These are phyloP conservation scores for Gossypium rotundifolium DNA, from an alignment of 345 rosid species.

Conservation along the genomic window DNA sequence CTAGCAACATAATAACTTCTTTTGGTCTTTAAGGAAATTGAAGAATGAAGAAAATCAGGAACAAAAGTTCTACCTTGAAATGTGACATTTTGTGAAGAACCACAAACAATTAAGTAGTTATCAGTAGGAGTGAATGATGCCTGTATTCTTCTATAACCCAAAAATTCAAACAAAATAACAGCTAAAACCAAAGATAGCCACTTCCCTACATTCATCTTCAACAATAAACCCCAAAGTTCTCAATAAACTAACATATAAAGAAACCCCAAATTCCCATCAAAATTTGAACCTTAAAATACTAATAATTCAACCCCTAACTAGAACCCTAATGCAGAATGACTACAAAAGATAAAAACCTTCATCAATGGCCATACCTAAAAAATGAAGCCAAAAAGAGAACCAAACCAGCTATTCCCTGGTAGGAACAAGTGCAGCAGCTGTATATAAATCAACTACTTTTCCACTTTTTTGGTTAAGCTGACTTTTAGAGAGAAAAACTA, in stretches of 20 bases:
- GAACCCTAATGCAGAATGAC: too few relatives aligned
- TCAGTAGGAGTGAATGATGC: conserved; percentile 66
- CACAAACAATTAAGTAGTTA: conserved; percentile 77
- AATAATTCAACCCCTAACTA: background rate
- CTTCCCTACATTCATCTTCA: conserved; percentile 36
- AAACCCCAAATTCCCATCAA: background rate
- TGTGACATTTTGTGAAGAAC: conserved; percentile 63
- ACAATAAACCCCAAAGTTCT: background rate
- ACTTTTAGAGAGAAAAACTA: too few relatives aligned
- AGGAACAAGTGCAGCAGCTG: too few relatives aligned
- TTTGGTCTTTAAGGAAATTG: conserved; percentile 38
- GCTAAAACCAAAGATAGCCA: conserved; percentile 26
- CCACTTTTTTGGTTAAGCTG: too few relatives aligned
- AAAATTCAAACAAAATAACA: conserved; percentile 33
- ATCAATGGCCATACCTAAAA: conserved; percentile 25
- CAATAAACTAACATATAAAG: conserved; percentile 11
- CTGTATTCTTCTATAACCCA: conserved; percentile 27
- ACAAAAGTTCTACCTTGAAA: conserved; percentile 69
- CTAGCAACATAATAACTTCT: conserved; percentile 40
- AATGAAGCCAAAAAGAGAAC: conserved; percentile 14
- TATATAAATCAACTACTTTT: too few relatives aligned
- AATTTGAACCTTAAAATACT: too few relatives aligned
- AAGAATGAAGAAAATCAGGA: conserved; percentile 59
- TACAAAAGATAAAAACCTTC: conserved; percentile 14
- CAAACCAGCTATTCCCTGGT: conserved; percentile 3